A percentile compares a stretch with the other conserved stretches of the same genome.
These are phyloP conservation scores for Nephelium lappaceum DNA, from an alignment of 345 rosid species.

Conservation along the genomic window DNA sequence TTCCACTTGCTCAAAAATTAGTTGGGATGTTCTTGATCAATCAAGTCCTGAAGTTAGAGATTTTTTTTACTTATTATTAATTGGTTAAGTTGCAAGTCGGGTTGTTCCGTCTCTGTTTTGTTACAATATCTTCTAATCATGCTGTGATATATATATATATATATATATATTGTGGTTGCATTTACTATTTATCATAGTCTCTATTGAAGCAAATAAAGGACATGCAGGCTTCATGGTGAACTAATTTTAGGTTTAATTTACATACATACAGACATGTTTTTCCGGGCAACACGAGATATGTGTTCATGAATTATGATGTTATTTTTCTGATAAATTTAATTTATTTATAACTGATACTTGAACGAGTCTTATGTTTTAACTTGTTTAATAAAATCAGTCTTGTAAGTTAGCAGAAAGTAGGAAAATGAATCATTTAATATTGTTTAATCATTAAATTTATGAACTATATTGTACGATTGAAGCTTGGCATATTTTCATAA, in stretches of 20 bases:
- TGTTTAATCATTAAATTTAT: not conserved
- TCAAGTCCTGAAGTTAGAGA: not conserved
- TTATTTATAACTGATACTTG: not conserved
- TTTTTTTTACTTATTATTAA: no score
- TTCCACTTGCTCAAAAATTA: not conserved
- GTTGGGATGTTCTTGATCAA: not conserved
- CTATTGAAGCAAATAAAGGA: not conserved
- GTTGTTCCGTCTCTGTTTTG: not conserved
- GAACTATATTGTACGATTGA: not conserved
- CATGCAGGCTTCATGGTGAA: not conserved
- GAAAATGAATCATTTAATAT: not conserved
- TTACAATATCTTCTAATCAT: not conserved
- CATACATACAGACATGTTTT: not conserved
- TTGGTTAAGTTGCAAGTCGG: not conserved
- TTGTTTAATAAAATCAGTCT: not conserved
- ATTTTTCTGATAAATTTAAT: not conserved
- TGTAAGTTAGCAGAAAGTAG: not conserved
- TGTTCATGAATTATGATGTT: not conserved
- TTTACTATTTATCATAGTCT: not conserved
- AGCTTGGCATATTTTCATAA: conserved; percentile 2
- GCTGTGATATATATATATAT: not conserved
- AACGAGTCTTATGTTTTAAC: not conserved
- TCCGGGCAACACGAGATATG: not conserved
- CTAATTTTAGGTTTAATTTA: no score
- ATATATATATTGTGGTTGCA: not conserved